A percentile compares a stretch with the other conserved stretches of the same genome.
phyloP scores from a whole-genome alignment of 2,329 filamentous ascomycete genomes.

The Pleoardoris graminearum region DNA sequence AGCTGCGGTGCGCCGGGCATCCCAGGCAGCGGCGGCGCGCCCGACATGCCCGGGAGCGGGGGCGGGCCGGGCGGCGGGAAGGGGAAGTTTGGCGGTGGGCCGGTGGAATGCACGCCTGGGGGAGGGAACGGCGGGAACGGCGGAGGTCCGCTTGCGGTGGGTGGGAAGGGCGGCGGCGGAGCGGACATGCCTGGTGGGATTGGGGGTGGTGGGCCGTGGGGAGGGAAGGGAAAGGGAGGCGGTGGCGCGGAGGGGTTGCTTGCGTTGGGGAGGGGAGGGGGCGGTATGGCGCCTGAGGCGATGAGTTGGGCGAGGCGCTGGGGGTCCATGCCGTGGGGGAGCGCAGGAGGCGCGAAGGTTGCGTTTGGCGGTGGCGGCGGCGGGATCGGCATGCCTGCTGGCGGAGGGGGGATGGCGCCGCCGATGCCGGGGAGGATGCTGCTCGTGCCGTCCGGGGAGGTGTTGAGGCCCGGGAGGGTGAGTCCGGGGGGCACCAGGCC shows the following conservation, averaged over 20 bases:
- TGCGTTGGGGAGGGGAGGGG: slow-evolving; percentile 38
- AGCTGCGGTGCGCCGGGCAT: slow-evolving; percentile 37
- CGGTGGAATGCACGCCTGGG: slow-evolving; percentile 7
- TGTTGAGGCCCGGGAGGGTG: slow-evolving; percentile 37
- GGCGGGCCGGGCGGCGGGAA: slow-evolving; percentile 6
- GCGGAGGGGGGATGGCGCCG: slow-evolving; percentile 38
- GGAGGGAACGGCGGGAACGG: slow-evolving; percentile 27
- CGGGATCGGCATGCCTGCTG: slow-evolving; percentile 31
- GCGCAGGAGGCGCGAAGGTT: slow-evolving; percentile 1
- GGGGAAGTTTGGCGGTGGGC: slow-evolving; percentile 14
- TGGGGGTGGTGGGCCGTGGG: slow-evolving; percentile 17
- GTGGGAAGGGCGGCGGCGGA: slow-evolving; percentile 25
- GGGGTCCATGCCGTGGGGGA: slow-evolving; percentile 32
- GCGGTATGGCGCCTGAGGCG: slow-evolving; percentile 41
- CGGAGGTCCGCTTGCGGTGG: slow-evolving; percentile 11
- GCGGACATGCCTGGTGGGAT: slow-evolving; percentile 8
- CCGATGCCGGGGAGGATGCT: slow-evolving; percentile 54
- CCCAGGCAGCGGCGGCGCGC: slow-evolving; percentile 27
- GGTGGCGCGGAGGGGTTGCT: slow-evolving; percentile 29
- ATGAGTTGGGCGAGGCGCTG: slow-evolving; percentile 41
- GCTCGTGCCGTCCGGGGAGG: slow-evolving; percentile 49
- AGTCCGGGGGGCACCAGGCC: slow-evolving; percentile 66
- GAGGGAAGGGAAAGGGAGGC: slow-evolving; percentile 47
- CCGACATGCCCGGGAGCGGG: background rate
- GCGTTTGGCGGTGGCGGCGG: slow-evolving; percentile 13